These are phyloP conservation scores for Lasiodiplodia gonubiensis DNA, from an alignment of 2,329 filamentous ascomycete genomes.

Conservation along the genomic window DNA sequence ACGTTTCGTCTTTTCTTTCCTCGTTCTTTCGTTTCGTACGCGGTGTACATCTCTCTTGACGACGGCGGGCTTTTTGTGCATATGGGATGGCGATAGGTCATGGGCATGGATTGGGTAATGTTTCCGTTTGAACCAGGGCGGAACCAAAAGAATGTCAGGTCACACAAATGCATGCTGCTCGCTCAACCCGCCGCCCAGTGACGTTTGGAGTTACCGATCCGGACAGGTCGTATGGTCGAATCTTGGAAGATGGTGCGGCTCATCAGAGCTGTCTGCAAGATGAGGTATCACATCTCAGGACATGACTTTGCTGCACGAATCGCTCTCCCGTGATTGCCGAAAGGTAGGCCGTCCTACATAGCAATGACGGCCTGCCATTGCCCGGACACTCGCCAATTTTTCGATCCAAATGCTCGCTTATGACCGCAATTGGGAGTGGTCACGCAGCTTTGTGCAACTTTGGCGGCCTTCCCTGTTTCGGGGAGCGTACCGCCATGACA, in stretches of 20 bases:
- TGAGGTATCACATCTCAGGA: background rate
- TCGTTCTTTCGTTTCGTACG: background rate
- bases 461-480: slow-evolving; percentile 16
- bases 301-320: background rate
- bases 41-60: slow-evolving; percentile 13
- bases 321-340: background rate
- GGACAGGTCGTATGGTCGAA: background rate
- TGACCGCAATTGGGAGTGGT: background rate
- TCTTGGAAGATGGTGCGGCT: background rate
- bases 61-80: slow-evolving; percentile 12
- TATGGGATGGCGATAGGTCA: slow-evolving; percentile 23
- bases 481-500: slow-evolving; percentile 19
- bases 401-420: background rate
- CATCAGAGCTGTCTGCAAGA: background rate
- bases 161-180: slow-evolving; percentile 13
- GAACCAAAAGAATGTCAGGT: slow-evolving; percentile 20
- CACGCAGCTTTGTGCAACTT: background rate
- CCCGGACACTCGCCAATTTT: background rate
- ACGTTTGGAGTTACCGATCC: slow-evolving; percentile 5
- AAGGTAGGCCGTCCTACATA: slow-evolving; percentile 1
- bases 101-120: slow-evolving; percentile 18
- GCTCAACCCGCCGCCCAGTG: background rate
- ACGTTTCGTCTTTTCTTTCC: background rate
- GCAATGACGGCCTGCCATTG: background rate
- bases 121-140: background rate